Evolutionary conservation across 305 asterid species (phyloP).

Genomic region (Fraxinus sp.): DNA sequence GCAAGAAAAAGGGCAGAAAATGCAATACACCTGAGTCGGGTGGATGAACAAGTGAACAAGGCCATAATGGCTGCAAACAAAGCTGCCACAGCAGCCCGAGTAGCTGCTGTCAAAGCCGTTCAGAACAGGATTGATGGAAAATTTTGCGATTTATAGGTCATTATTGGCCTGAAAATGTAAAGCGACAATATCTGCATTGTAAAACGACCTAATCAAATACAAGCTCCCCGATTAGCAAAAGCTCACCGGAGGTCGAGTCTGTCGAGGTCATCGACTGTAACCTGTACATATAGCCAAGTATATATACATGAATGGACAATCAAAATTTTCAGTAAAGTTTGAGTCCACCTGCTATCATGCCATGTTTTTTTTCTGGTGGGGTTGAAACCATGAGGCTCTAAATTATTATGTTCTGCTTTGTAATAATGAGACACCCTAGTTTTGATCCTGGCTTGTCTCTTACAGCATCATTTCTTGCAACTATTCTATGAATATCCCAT

Average conservation of each 20-base stretch:
- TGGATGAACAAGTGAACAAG: conserved; percentile 81
- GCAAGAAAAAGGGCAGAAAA: conserved; percentile 70
- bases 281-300: conserved; percentile 59
- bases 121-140: conserved; percentile 77
- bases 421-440: conserved; percentile 21
- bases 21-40: conserved; percentile 46
- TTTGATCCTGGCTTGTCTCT: neutral
- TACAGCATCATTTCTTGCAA: conserved; percentile 24
- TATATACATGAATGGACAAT: conserved; percentile 43
- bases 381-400: conserved; percentile 24
- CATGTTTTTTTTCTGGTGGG: conserved; percentile 18
- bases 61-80: conserved; percentile 68
- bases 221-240: conserved; percentile 53
- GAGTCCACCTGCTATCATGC: conserved; percentile 14
- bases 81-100: conserved; percentile 89
- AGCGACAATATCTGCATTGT: conserved; percentile 33
- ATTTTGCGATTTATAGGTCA: conserved; percentile 51
- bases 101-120: conserved; percentile 91
- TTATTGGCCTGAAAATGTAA: conserved; percentile 42
- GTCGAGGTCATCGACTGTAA: conserved; percentile 39
- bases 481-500: conserved; percentile 22
- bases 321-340: conserved; percentile 19
- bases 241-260: conserved; percentile 49
- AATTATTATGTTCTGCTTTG: conserved; percentile 29
- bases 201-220: conserved; percentile 9